These are phyloP conservation scores for Kazachstania taianensis DNA, from an alignment of 805 yeast species.

Conservation along the genomic window DNA sequence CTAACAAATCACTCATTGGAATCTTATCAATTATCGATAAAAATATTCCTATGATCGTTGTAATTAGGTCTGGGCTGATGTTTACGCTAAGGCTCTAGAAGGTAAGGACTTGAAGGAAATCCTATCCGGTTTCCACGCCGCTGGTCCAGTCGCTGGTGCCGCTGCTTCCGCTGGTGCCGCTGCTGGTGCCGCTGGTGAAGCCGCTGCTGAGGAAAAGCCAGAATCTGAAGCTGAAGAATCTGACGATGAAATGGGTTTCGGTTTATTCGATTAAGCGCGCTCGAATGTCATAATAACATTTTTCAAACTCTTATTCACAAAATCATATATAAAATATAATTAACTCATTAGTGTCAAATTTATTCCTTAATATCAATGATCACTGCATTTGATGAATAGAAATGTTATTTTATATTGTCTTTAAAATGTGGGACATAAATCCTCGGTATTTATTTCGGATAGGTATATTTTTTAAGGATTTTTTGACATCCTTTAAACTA, in stretches of 20 bases:
- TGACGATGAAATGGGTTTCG: slow-evolving; percentile 88
- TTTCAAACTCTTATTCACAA: background rate
- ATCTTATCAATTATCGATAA: background rate
- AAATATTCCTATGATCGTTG: too few relatives aligned
- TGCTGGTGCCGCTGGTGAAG: slow-evolving; percentile 37
- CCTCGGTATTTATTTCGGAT: too few relatives aligned
- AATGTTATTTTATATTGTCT: too few relatives aligned
- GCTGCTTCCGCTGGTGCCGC: slow-evolving; percentile 36
- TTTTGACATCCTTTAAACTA: too few relatives aligned
- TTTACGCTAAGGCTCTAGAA: slow-evolving; percentile 73
- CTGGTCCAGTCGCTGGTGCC: slow-evolving; percentile 37
- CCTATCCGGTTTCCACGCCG: slow-evolving; percentile 46
- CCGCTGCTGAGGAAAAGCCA: slow-evolving; percentile 53
- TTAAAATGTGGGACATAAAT: too few relatives aligned
- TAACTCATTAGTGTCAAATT: too few relatives aligned
- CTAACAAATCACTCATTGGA: background rate
- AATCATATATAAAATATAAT: slow-evolving; percentile 1
- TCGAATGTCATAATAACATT: slow-evolving; percentile 1
- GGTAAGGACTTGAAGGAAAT: slow-evolving; percentile 69
- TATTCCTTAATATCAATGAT: too few relatives aligned
- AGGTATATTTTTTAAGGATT: too few relatives aligned
- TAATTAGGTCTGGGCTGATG: slow-evolving; percentile 59
- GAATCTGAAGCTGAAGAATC: slow-evolving; percentile 64
- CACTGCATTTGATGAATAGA: too few relatives aligned
- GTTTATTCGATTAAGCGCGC: slow-evolving; percentile 68